Percentiles rank a stretch among this genome's conserved stretches.
These are phyloP conservation scores for Cercospora citrullina DNA, from an alignment of 2,329 filamentous ascomycete species.

Conservation along the genomic window DNA sequence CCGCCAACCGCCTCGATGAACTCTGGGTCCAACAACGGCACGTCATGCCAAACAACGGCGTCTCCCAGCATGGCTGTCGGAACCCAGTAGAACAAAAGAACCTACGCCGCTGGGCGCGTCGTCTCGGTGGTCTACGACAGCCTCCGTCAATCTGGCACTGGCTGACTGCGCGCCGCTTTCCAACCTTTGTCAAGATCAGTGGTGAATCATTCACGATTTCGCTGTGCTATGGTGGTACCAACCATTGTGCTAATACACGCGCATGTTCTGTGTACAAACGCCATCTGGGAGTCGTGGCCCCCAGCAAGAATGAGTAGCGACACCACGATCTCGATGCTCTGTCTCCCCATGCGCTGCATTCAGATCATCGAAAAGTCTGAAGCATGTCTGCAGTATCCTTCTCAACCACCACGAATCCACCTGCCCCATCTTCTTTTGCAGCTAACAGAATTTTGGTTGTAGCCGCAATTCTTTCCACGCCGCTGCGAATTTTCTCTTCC, in stretches of 20 bases:
- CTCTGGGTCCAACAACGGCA: not conserved
- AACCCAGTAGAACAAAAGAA: not conserved
- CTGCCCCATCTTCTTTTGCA: slow-evolving; percentile 6
- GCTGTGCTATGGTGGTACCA: not conserved
- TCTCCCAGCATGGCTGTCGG: not conserved
- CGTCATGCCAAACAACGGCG: slow-evolving; percentile 1
- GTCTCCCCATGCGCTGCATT: not conserved
- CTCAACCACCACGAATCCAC: slow-evolving; percentile 26
- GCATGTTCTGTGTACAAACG: not conserved
- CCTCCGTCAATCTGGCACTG: not conserved
- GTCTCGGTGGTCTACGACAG: not conserved
- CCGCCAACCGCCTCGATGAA: not conserved
- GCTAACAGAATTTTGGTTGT: slow-evolving; percentile 47
- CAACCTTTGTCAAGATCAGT: not conserved
- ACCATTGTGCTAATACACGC: not conserved
- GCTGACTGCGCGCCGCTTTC: not conserved
- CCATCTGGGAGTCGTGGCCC: not conserved
- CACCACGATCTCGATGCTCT: not conserved
- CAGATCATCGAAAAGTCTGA: slow-evolving; percentile 21
- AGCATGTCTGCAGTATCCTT: slow-evolving; percentile 19
- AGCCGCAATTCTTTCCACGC: slow-evolving; percentile 61
- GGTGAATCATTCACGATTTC: not conserved
- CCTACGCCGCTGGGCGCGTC: not conserved
- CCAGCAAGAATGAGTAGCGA: not conserved
- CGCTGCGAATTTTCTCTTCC: slow-evolving; percentile 66